These are phyloP conservation scores for Gremmenia infestans DNA, from an alignment of 2,329 filamentous ascomycete genomes.

Conservation along the genomic window DNA sequence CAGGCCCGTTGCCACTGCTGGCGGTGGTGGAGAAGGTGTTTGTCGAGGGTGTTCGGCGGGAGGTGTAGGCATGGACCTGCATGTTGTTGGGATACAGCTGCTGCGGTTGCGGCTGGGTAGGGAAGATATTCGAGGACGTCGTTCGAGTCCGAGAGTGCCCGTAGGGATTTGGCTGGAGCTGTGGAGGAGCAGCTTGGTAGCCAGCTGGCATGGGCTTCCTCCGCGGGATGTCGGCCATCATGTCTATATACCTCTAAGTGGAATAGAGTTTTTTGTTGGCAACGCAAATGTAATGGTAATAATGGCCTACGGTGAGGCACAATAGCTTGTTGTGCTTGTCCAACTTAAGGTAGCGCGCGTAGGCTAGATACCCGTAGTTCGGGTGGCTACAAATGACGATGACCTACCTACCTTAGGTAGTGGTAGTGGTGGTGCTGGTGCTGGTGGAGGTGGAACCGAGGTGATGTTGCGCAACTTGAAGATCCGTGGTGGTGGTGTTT, in stretches of 20 bases:
- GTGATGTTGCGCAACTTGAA: too few species aligned
- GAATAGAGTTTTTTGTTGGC: too few species aligned
- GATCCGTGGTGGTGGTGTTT: too few species aligned
- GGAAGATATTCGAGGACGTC: constrained; percentile 32
- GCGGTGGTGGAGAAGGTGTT: constrained; percentile 68
- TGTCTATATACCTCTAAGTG: neutral
- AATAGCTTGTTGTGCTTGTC: too few species aligned
- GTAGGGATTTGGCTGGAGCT: constrained; percentile 14
- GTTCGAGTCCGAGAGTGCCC: constrained; percentile 34
- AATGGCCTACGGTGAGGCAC: too few species aligned
- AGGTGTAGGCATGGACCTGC: constrained; percentile 32
- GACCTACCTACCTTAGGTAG: too few species aligned
- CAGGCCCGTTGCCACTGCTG: constrained; percentile 40
- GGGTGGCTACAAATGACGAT: too few species aligned
- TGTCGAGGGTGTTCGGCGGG: constrained; percentile 58
- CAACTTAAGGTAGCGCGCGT: too few species aligned
- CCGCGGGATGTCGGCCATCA: constrained; percentile 29
- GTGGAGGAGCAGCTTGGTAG: constrained; percentile 18
- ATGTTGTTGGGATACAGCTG: constrained; percentile 27
- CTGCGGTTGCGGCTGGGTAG: constrained; percentile 27
- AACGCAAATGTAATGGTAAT: too few species aligned
- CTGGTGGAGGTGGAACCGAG: too few species aligned
- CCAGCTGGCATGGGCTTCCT: constrained; percentile 28
- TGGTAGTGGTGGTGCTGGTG: too few species aligned
- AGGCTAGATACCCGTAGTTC: too few species aligned